Evolutionary conservation across 768 basidiomycete genomes (phyloP), one percentile per base, ranked within the genome.

Genomic region (Tephrocybe sp.): DNA sequence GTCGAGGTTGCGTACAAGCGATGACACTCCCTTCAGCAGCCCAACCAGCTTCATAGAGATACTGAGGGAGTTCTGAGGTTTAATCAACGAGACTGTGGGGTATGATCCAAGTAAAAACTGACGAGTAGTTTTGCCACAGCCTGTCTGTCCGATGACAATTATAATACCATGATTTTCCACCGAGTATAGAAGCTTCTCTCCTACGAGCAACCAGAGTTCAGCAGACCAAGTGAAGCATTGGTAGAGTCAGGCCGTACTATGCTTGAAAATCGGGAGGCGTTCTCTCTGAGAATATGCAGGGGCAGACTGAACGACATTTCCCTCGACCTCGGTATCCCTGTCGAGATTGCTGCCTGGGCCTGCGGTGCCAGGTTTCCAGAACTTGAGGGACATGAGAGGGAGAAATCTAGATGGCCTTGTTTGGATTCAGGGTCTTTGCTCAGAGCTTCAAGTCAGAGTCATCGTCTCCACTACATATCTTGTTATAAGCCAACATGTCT

Each of bases 101-200:
- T 36, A 57, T 28, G 36, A 32, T 8, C 26, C 31, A 21, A 44
- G 24, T 11, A 34, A 51, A 24, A 22, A 76, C 89, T 65, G 56
- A 96, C 94, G 96, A 55, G 96, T 99, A 6, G 94, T 96, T 71
- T 99, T 98, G 38, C 97, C 97, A 51, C 91, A 97, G 2, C 97
- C 97, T 0, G 97, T 98, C 61, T 98, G 90, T 8, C 90, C 96
- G 8, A 96, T 89, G 5, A 98, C 85, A 42, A 98, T 91, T 2
- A 86, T 77, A 8, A 94, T 87, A 4, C 87, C 87, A 62, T 87
- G 79, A 45, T 80, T 84, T 69, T 98, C 96, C 21, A 98, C 69
- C 50, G 86, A 85, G 60, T 91, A 89, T 7, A 98, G 68, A 2
- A 98, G 72, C 53, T 84, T 86, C 37, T 91, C 78, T 44, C 84